A percentile compares a stretch with the other conserved stretches of the same genome.
Evolutionary conservation across 805 yeast genomes (phyloP).

Genomic region (Monosporozyma unispora): DNA sequence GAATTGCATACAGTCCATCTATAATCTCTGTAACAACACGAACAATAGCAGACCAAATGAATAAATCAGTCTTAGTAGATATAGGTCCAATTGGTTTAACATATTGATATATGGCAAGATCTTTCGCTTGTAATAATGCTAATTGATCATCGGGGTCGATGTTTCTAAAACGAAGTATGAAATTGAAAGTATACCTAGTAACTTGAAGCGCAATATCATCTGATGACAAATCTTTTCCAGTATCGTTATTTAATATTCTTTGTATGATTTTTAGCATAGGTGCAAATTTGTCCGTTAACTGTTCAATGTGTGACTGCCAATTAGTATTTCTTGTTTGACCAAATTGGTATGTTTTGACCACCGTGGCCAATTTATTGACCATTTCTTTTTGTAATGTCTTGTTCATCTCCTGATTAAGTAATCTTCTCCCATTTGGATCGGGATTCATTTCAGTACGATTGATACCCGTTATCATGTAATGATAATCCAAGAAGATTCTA

Average conservation of each 20-base stretch:
- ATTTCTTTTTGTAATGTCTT: slow-evolving; percentile 30
- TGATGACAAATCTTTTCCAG: slow-evolving; percentile 4
- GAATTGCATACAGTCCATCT: slow-evolving; percentile 31
- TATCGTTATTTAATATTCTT: slow-evolving; percentile 24
- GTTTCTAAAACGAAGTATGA: slow-evolving; percentile 36
- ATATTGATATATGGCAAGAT: slow-evolving; percentile 39
- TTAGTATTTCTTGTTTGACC: slow-evolving; percentile 38
- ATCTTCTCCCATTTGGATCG: slow-evolving; percentile 39
- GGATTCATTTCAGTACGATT: slow-evolving; percentile 42
- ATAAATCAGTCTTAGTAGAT: slow-evolving; percentile 34
- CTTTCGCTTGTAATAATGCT: slow-evolving; percentile 21
- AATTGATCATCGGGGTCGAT: slow-evolving; percentile 3
- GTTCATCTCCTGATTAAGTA: slow-evolving; percentile 31
- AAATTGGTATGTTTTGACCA: slow-evolving; percentile 23
- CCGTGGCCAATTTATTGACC: slow-evolving; percentile 28
- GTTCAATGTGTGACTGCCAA: slow-evolving; percentile 47
- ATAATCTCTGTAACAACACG: slow-evolving; percentile 35
- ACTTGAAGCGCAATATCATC: slow-evolving; percentile 27
- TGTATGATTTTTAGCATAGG: slow-evolving; percentile 40
- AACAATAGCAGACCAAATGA: slow-evolving; percentile 42
- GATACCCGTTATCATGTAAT: slow-evolving; percentile 44
- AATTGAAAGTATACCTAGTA: slow-evolving; percentile 35
- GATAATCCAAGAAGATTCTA: slow-evolving; percentile 42
- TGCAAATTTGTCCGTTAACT: slow-evolving; percentile 43
- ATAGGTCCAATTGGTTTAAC: slow-evolving; percentile 36